These are phyloP conservation scores for Ilyonectria sp. DNA, from an alignment of 2,329 filamentous ascomycete genomes.

Conservation along the genomic window DNA sequence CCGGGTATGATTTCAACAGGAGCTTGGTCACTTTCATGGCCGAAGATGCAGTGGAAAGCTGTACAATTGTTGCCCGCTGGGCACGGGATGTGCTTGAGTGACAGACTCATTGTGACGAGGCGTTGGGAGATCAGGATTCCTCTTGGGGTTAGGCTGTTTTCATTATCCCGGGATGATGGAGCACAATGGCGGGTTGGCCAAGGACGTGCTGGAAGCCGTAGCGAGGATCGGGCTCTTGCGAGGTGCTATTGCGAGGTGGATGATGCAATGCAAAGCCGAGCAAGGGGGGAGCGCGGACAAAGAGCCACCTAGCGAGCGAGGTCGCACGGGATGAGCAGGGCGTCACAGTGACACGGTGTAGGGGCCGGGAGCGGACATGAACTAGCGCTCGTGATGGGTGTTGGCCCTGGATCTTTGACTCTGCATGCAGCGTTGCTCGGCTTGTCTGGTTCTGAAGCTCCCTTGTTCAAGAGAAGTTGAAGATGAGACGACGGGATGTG, in stretches of 20 bases:
- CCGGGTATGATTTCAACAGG: conserved; percentile 28
- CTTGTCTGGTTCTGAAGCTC: conserved; percentile 2
- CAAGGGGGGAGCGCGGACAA: not conserved
- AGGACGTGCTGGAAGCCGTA: not conserved
- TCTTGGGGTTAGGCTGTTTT: conserved; percentile 4
- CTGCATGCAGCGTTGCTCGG: not conserved
- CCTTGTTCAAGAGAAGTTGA: not conserved
- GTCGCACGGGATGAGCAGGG: conserved; percentile 2
- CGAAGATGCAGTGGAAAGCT: conserved; percentile 67
- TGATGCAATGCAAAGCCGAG: conserved; percentile 2
- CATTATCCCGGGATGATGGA: conserved; percentile 2
- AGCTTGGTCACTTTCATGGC: conserved; percentile 57
- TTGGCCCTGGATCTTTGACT: not conserved
- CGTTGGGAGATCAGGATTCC: conserved; percentile 8
- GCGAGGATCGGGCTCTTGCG: not conserved
- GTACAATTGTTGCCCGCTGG: conserved; percentile 64
- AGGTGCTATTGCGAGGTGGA: not conserved
- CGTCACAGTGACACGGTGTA: conserved; percentile 5
- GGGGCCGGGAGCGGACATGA: not conserved
- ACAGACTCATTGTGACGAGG: conserved; percentile 53
- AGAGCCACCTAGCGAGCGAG: not conserved
- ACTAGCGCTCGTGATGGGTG: conserved; percentile 2
- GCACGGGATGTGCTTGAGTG: conserved; percentile 66
- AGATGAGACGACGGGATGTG: conserved; percentile 8
- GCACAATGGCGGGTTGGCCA: not conserved